Evolutionary conservation across 2,329 filamentous ascomycete genomes (phyloP), one percentile per base, ranked within the genome.

Genomic region (Claviceps sp.): DNA sequence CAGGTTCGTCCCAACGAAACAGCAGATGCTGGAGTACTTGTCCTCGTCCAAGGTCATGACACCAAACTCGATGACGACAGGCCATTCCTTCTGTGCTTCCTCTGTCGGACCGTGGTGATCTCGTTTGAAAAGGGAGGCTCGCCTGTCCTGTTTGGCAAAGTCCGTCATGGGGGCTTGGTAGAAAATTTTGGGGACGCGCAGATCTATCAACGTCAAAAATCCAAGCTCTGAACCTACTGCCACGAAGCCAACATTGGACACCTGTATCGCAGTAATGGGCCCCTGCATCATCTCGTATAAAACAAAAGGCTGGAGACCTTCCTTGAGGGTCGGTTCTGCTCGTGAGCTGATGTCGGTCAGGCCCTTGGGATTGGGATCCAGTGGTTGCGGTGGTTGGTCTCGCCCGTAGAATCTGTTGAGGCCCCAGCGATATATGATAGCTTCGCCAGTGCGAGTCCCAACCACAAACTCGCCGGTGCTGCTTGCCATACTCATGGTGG

Each of bases 41-140:
- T 97, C 91, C n/a, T 85, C 87, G 44, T 97, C 93, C 4, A 96
- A 71, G 3, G 87, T 94, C 82, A 98, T 84, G 47, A 95, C 88
- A 50, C 88, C 89, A 69, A 97, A 98, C 62, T 96, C 88, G 30
- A 97, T 81, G 34, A 73, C 76, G 0, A 88, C 89, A 0, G 88
- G 82, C 78, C 83, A 94, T 61, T 96, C 90, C 47, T 75, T 76
- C 3, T 60, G 56, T 1, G 71, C 64, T 4, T 72, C 65, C 5
- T 75, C 65, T 30, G 54, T 53, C 24, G 62, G 55, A 50, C 54
- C 51, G n/a, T 56, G 54, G 49, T 67, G 64, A 3, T 55, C 53
- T 42, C 64, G 53, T 66, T 76, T 78, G 55, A 83, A 73, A 60
- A 96, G 85, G 50, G 86, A 89, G 2, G 80, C 74, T 30, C 85